phyloP scores from a whole-genome alignment of 1,139 yeast species.

The Sugiyamaella paludigena region DNA sequence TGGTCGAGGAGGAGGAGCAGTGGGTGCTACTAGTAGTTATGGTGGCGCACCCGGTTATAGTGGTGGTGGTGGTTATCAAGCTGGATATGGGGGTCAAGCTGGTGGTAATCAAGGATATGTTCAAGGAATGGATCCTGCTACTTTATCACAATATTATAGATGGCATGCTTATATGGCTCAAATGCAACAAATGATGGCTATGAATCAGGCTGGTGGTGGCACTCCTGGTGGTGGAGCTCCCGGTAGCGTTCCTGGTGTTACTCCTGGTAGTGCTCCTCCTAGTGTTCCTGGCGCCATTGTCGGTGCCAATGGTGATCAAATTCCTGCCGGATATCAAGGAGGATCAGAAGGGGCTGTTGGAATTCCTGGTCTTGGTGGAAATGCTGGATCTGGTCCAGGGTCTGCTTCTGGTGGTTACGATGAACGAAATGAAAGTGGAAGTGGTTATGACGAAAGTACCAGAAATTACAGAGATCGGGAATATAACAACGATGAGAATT shows the following conservation, averaged over 20 bases:
- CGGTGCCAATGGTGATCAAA: constrained; percentile 27
- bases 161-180: constrained; percentile 66
- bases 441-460: constrained; percentile 17
- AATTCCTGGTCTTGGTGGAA: constrained; percentile 15
- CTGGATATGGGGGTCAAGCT: constrained; percentile 22
- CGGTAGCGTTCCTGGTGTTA: neutral
- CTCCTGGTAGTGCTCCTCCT: constrained; percentile 11
- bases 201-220: constrained; percentile 20
- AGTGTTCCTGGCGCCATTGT: neutral
- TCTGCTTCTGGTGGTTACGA: constrained; percentile 15
- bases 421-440: constrained; percentile 19
- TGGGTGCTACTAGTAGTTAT: neutral
- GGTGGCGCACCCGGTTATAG: neutral
- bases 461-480: constrained; percentile 22
- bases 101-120: constrained; percentile 33
- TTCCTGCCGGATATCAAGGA: constrained; percentile 9
- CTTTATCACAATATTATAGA: constrained; percentile 87
- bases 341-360: constrained; percentile 17
- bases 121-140: constrained; percentile 68
- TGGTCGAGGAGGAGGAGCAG: constrained; percentile 23
- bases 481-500: constrained; percentile 28
- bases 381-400: constrained; percentile 12
- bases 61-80: neutral
- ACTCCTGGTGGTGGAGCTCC: constrained; percentile 23
- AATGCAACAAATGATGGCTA: constrained; percentile 39